Evolutionary conservation across 176 grass and related monocot species (phyloP), one percentile per base, ranked within the genome.

Genomic region (Phragmites australis): DNA sequence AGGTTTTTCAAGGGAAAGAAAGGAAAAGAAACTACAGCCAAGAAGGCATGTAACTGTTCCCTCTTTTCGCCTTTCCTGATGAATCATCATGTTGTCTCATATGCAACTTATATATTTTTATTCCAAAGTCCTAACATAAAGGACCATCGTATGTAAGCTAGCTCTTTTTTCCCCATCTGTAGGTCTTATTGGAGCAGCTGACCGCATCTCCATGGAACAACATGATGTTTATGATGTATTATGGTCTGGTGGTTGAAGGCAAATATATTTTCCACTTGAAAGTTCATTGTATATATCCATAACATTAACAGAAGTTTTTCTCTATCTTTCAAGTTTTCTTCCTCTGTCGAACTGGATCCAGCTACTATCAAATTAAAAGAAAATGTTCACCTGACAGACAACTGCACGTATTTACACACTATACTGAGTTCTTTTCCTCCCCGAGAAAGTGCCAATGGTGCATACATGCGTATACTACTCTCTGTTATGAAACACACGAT

Each of bases 1-100:
- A 86, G n/a, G 76, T 76, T 97, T 86, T 97, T 93, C 70, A 89
- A 89, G 58, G 94, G 88, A 69, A 93, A 91, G 83, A 93, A 97
- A 82, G 94, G 91, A 60, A 93, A 97, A 78, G 84, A 97, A 72
- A 93, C 88, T 45, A 88, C 91, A 74, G 94, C 94, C 56, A 97
- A 93, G 70, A 93, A 93, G 91, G 91, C 72, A 87, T 70, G 64
- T 73, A 77, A 79, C 58, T 79, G 34, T 69, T 79, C 39, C 52
- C 34, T 68, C 42, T 49, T 64, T 27, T 75, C 18, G 50, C 27
- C 23, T 62, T 27, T 47, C 46, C 17, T 22, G 17, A 55, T 10
- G 30, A 57, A 59, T 25, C 29, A 44, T 52, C 13, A 12, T 53
- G 21, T 72, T 76, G 45, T 60, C 17, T 62, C 22, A 43, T 71